Evolutionary conservation across 2,329 filamentous ascomycete species (phyloP).

Genomic region (Trichoderma hamatum): DNA sequence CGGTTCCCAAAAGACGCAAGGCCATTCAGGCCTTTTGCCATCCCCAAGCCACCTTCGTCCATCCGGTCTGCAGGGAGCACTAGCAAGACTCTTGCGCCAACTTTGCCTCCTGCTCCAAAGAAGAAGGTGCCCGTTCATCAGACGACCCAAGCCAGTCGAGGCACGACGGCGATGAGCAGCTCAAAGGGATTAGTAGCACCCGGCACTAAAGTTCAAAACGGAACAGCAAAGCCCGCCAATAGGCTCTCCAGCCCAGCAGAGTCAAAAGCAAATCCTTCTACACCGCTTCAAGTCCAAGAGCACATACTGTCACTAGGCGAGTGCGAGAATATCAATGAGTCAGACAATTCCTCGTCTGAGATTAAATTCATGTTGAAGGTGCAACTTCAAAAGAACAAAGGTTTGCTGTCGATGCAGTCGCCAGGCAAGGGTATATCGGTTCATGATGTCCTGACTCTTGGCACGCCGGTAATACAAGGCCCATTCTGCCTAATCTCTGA

Average conservation of each 20-base stretch:
- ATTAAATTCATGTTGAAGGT: constrained; percentile 32
- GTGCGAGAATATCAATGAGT: constrained; percentile 30
- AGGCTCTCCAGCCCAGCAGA: background rate
- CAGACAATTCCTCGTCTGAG: constrained; percentile 1
- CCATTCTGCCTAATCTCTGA: constrained; percentile 32
- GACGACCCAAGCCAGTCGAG: background rate
- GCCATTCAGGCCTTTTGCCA: background rate
- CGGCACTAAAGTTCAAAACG: background rate
- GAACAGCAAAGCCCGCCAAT: no score
- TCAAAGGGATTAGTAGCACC: background rate
- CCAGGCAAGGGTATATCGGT: constrained; percentile 23
- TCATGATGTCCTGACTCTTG: constrained; percentile 33
- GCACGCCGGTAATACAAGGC: constrained; percentile 29
- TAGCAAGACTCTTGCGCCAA: background rate
- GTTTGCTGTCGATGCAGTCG: constrained; percentile 30
- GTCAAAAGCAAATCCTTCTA: background rate
- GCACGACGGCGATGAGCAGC: background rate
- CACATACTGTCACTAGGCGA: constrained; percentile 29
- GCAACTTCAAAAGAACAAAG: constrained; percentile 25
- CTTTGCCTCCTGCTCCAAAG: background rate
- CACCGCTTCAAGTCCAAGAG: constrained; percentile 18
- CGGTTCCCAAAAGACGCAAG: constrained; percentile 4
- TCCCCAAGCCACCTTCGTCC: background rate
- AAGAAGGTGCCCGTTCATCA: background rate
- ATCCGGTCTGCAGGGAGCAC: background rate